Evolutionary conservation across 2,329 filamentous ascomycete species (phyloP), one percentile per base, ranked within the genome.

Genomic region (Sclerotinia minor): DNA sequence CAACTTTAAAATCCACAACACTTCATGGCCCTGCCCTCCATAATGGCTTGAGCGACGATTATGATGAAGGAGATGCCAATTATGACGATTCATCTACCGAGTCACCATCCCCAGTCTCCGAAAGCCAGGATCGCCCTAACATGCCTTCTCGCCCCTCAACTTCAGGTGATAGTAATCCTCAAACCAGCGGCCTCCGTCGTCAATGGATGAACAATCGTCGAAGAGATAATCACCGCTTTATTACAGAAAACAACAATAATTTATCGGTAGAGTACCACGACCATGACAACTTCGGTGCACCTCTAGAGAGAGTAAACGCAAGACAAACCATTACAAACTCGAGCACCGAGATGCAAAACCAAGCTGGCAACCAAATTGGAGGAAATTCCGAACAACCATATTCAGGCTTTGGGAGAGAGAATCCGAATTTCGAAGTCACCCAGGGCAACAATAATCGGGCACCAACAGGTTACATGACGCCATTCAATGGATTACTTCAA

Each of bases 141-240:
- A 35, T 8, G 26, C 21, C 24, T 47, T 9, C 9, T 60, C 26
- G 19, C n/a, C 41, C 15, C 6, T 24, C 1, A n/a, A 6, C 11
- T 8, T 1, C 5, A 1, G 7, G 19, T 35, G 2, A 5, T 35
- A 3, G 1, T 17, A 2, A 1, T 32, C 26, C 7, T 17, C 26
- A 45, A 5, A 19, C 19, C 2, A 24, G 5, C 6, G 11, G 4
- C 9, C 19, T 35, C 8, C 13, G 5, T 4, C 44, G 15, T 24
- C 58, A 24, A 35, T 17, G 1, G 1, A 8, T 35, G 26, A 60
- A 9, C 5, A 47, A 60, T 21, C 13, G 44, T n/a, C 6, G 45
- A 32, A 44, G 21, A 49, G 35, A 0, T 29, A 9, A 49, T 21
- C 17, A 8, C 24, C 44, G 9, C 3, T 4, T 38, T 4, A 1